Conservation (phyloP, 2,329 filamentous ascomycete species). For the Exophiala oligosperma region DNA sequence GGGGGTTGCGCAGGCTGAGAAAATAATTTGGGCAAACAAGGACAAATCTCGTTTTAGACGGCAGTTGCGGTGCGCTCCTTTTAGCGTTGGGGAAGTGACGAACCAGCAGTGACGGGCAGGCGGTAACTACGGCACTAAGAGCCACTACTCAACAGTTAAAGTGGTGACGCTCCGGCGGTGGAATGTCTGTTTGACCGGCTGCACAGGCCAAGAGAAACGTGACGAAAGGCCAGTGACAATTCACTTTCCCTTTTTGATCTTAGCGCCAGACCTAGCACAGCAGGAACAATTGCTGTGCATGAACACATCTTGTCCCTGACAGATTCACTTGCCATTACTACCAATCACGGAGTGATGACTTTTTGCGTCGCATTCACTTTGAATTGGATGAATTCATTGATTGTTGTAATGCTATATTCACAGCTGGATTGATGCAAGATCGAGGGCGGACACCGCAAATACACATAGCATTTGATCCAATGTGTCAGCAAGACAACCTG, state of each 20-base stretch:
- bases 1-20: slow-evolving; percentile 21
- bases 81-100: slow-evolving; percentile 20
- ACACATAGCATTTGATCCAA: too few relatives aligned
- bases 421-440: too few relatives aligned
- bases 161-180: neutral
- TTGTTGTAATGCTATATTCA: too few relatives aligned
- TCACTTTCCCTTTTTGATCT: neutral
- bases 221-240: neutral
- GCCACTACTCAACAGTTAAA: slow-evolving; percentile 5
- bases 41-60: slow-evolving; percentile 10
- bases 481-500: too few relatives aligned
- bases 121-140: slow-evolving; percentile 13
- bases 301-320: neutral
- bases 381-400: too few relatives aligned
- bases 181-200: neutral
- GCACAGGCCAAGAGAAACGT: slow-evolving; percentile 3
- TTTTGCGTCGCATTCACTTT: neutral
- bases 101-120: slow-evolving; percentile 8
- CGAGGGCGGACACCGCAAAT: too few relatives aligned
- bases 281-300: neutral
- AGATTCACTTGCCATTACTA: neutral
- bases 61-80: slow-evolving; percentile 21
- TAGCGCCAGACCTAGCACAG: neutral
- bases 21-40: slow-evolving; percentile 18
- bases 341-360: neutral